These are phyloP conservation scores for Lachancea waltii DNA, from an alignment of 805 yeast species.

Conservation along the genomic window DNA sequence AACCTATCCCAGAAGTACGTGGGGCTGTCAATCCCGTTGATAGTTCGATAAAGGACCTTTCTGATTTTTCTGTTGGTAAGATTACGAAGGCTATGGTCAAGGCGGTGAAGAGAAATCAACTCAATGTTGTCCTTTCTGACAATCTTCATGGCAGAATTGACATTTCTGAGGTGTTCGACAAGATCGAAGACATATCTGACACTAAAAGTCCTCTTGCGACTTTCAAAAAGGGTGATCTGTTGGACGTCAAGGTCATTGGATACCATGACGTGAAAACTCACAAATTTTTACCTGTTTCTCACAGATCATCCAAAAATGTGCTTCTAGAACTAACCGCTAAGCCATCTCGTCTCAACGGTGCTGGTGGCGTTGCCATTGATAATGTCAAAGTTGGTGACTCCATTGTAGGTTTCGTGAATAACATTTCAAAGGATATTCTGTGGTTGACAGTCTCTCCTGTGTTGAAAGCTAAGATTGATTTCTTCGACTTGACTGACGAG, in stretches of 20 bases:
- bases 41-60: constrained; percentile 37
- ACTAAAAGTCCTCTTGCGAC: constrained; percentile 49
- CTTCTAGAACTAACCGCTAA: constrained; percentile 61
- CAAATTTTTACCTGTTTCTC: constrained; percentile 59
- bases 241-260: constrained; percentile 68
- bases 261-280: constrained; percentile 66
- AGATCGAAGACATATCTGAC: constrained; percentile 49
- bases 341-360: constrained; percentile 34
- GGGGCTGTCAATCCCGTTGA: constrained; percentile 57
- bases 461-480: constrained; percentile 58
- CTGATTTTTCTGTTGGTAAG: constrained; percentile 55
- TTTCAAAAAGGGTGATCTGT: constrained; percentile 50
- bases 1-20: constrained; percentile 9
- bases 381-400: constrained; percentile 45
- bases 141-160: constrained; percentile 76
- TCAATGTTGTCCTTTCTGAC: constrained; percentile 70
- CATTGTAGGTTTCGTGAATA: constrained; percentile 58
- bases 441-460: constrained; percentile 69
- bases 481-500: constrained; percentile 57
- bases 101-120: constrained; percentile 62
- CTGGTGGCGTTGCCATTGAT: constrained; percentile 33
- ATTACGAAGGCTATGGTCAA: constrained; percentile 54
- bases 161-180: constrained; percentile 59
- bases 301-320: constrained; percentile 46
- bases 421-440: constrained; percentile 49